These are phyloP conservation scores for Pythium grandisporangium DNA, from an alignment of 352 stramenopile species.

Conservation along the genomic window DNA sequence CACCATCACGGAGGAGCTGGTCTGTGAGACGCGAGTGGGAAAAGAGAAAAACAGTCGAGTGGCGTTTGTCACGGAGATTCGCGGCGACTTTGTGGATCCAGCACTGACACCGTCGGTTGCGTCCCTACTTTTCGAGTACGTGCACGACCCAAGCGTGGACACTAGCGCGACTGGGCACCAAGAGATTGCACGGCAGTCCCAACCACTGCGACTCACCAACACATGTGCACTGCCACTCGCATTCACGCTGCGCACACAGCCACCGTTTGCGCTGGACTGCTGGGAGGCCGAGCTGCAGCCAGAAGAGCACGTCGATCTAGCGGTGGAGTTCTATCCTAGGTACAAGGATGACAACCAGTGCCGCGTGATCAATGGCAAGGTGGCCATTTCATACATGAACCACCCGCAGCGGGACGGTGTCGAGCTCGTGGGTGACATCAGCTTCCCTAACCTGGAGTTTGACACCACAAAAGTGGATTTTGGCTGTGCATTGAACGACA, in stretches of 20 bases:
- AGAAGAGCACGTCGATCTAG: constrained; percentile 64
- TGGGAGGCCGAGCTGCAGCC: constrained; percentile 86
- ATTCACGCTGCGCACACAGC: constrained; percentile 86
- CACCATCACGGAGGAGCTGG: constrained; percentile 69
- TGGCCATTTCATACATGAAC: constrained; percentile 76
- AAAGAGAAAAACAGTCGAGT: constrained; percentile 88
- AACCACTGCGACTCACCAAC: constrained; percentile 84
- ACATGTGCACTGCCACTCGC: constrained; percentile 80
- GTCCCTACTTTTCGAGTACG: constrained; percentile 83
- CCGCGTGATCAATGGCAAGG: constrained; percentile 78
- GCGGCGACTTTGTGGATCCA: constrained; percentile 87
- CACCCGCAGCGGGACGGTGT: constrained; percentile 90
- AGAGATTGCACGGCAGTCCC: constrained; percentile 53
- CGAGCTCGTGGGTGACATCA: constrained; percentile 86
- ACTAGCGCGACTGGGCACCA: no score
- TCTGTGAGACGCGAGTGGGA: constrained; percentile 88
- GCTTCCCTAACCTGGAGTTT: constrained; percentile 93
- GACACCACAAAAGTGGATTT: constrained; percentile 89
- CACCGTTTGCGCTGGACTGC: constrained; percentile 88
- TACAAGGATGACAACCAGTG: constrained; percentile 89
- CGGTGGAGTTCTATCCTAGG: constrained; percentile 91
- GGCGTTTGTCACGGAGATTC: constrained; percentile 85
- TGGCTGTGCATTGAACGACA: constrained; percentile 94
- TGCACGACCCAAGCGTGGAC: constrained; percentile 62
- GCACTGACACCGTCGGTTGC: constrained; percentile 66